These are phyloP conservation scores for Naganishia kalamii DNA, from an alignment of 768 basidiomycete genomes.

Conservation along the genomic window DNA sequence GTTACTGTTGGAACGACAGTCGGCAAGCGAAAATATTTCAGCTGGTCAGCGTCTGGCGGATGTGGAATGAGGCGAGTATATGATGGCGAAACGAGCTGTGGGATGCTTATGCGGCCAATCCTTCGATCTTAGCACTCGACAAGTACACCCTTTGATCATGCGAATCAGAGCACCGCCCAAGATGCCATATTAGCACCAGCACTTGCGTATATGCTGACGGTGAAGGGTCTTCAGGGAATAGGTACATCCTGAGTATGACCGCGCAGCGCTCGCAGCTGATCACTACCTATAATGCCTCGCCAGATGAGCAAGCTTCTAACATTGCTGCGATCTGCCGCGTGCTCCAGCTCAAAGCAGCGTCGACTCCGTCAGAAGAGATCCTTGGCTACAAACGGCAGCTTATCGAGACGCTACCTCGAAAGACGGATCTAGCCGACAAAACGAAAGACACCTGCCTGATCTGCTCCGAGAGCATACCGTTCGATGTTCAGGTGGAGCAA, in stretches of 20 bases:
- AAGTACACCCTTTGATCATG: not conserved
- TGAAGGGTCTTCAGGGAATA: not conserved
- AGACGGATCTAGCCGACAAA: not conserved
- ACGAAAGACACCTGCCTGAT: slow-evolving; percentile 1
- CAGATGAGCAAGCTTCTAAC: not conserved
- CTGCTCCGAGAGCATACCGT: not conserved
- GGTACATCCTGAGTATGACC: not conserved
- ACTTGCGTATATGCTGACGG: not conserved
- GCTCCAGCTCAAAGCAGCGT: not conserved
- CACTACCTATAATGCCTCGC: not conserved
- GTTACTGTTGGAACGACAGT: slow-evolving; percentile 3
- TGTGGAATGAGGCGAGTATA: slow-evolving; percentile 4
- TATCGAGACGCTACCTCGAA: not conserved
- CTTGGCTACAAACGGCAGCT: not conserved
- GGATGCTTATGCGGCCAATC: not conserved
- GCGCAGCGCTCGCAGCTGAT: not conserved
- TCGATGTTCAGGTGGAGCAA: not conserved
- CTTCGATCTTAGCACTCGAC: not conserved
- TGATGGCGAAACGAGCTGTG: no score
- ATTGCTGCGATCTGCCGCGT: not conserved
- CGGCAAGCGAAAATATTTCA: not conserved
- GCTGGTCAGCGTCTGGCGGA: not conserved
- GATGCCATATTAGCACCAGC: not conserved
- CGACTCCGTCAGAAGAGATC: not conserved
- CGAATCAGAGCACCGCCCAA: not conserved